Evolutionary conservation across 2,329 filamentous ascomycete genomes (phyloP).

Genomic region (Xylaria sp.): DNA sequence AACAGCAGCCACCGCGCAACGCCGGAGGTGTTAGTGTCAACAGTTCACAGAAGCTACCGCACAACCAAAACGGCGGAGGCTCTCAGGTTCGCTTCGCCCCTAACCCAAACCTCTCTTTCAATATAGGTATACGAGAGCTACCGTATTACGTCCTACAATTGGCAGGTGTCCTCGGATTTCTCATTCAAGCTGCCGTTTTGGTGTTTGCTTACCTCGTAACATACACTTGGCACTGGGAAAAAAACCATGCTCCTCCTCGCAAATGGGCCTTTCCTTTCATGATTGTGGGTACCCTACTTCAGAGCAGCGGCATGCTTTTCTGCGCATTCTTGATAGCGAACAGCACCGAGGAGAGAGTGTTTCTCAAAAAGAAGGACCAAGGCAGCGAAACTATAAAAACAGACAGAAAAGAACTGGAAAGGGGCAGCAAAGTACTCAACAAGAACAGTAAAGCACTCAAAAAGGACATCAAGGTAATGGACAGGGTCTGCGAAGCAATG

Average conservation of each 20-base stretch:
- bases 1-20: no score
- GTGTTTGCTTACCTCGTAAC: not conserved
- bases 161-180: not conserved
- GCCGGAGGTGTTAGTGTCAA: no score
- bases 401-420: no score
- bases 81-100: no score
- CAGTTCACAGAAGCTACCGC: no score
- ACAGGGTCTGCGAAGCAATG: no score
- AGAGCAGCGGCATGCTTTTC: not conserved
- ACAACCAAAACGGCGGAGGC: no score
- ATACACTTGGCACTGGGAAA: not conserved
- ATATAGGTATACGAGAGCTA: constrained; percentile 12
- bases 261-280: not conserved
- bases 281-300: not conserved
- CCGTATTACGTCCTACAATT: no score
- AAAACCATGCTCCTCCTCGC: not conserved
- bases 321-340: not conserved
- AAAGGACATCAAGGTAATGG: no score
- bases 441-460: no score
- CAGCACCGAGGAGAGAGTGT: not conserved
- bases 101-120: constrained; percentile 12
- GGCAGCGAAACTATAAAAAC: no score
- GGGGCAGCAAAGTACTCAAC: no score
- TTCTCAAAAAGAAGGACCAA: not conserved
- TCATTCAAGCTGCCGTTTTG: not conserved